These are phyloP conservation scores for Aeschynomene evenia DNA, from an alignment of 306 rosid genomes.

Conservation along the genomic window DNA sequence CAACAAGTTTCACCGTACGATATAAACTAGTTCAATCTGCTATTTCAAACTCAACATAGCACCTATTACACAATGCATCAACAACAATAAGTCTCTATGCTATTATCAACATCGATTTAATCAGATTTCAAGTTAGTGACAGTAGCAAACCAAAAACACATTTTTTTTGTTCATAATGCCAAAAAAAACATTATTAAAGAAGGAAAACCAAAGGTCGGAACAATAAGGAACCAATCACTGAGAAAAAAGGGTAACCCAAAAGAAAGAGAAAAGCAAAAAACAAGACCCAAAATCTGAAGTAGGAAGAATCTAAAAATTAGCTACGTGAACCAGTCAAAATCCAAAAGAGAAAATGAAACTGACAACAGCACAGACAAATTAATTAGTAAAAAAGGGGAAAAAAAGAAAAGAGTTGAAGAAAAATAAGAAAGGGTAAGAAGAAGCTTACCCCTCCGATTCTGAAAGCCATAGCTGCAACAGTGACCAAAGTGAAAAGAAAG, in stretches of 20 bases:
- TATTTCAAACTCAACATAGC: not conserved
- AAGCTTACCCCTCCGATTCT: constrained; percentile 52
- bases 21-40: not conserved
- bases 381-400: not conserved
- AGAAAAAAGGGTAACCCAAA: not conserved
- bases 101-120: constrained; percentile 14
- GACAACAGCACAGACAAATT: not conserved
- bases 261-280: not conserved
- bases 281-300: not conserved
- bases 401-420: not conserved
- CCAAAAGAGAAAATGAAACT: constrained; percentile 16
- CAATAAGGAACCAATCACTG: not conserved
- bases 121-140: not conserved
- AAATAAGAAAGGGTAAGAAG: not conserved
- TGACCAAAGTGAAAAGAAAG: not conserved
- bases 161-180: too few species aligned
- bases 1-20: constrained; percentile 12
- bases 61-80: too few species aligned
- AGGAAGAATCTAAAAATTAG: constrained; percentile 13
- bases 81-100: not conserved
- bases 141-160: not conserved
- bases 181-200: not conserved
- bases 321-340: not conserved
- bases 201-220: not conserved
- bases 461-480: constrained; percentile 54